Conservation (phyloP, 148 eudicot species). For the Rhododendron simsii region DNA sequence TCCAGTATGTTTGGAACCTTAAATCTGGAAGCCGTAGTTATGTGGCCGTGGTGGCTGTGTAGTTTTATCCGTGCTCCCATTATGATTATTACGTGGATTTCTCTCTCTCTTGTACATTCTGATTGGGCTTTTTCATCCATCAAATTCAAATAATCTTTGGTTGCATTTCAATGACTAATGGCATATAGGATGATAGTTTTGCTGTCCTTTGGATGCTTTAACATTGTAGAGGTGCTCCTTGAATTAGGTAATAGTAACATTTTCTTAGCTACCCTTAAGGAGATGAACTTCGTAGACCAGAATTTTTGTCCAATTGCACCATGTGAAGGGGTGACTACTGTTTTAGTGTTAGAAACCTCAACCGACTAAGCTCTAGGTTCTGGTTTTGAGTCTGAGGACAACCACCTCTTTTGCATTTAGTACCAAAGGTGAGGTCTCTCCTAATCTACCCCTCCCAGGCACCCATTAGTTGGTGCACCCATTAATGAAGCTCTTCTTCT, state of each 20-base stretch:
- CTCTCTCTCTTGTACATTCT: neutral
- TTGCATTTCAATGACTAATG: neutral
- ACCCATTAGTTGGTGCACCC: neutral
- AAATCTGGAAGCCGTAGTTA: neutral
- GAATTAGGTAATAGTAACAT: neutral
- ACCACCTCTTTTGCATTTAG: neutral
- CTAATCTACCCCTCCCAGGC: neutral
- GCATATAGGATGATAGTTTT: neutral
- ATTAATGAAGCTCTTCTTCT: neutral
- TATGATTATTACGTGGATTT: neutral
- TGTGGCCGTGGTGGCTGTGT: neutral
- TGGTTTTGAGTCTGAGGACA: neutral
- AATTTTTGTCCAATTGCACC: neutral
- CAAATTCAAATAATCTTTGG: neutral
- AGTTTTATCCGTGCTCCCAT: neutral
- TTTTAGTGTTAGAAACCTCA: neutral
- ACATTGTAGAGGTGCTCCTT: neutral
- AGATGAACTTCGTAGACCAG: neutral
- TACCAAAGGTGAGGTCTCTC: neutral
- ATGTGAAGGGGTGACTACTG: neutral
- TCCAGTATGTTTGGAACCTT: neutral
- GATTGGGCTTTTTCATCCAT: neutral
- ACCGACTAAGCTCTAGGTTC: neutral
- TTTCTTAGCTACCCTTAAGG: neutral
- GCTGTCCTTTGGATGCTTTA: neutral